Evolutionary conservation across 331 rosid species (phyloP).

Genomic region (Acacia pycnantha): DNA sequence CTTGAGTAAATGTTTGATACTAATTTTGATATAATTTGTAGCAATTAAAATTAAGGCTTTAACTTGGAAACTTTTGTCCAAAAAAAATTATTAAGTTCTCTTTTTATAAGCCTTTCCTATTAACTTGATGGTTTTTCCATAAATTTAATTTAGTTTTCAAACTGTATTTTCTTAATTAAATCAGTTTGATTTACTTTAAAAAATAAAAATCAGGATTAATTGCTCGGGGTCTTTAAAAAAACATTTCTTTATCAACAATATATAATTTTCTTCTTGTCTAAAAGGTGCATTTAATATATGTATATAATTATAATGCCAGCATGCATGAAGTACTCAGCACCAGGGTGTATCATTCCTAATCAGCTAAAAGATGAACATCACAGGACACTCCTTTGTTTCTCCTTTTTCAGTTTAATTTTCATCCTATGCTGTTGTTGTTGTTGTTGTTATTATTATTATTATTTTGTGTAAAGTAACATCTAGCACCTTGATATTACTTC

Average conservation of each 20-base stretch:
- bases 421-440: neutral
- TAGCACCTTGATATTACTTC: no score
- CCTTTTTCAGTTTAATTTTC: constrained; percentile 23
- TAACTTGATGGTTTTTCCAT: neutral
- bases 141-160: neutral
- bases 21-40: neutral
- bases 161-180: neutral
- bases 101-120: neutral
- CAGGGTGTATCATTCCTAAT: constrained; percentile 35
- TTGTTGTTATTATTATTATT: neutral
- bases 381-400: constrained; percentile 37
- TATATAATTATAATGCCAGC: neutral
- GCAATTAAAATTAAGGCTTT: neutral
- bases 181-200: neutral
- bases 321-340: constrained; percentile 20
- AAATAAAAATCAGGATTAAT: neutral
- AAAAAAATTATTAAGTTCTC: neutral
- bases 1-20: neutral
- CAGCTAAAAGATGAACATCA: constrained; percentile 40
- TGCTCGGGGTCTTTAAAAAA: neutral
- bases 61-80: neutral
- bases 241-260: neutral
- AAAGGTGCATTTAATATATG: constrained; percentile 15
- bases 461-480: no score
- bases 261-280: neutral